These are phyloP conservation scores for Colletotrichum agaves DNA, from an alignment of 2,329 filamentous ascomycete genomes.

Conservation along the genomic window DNA sequence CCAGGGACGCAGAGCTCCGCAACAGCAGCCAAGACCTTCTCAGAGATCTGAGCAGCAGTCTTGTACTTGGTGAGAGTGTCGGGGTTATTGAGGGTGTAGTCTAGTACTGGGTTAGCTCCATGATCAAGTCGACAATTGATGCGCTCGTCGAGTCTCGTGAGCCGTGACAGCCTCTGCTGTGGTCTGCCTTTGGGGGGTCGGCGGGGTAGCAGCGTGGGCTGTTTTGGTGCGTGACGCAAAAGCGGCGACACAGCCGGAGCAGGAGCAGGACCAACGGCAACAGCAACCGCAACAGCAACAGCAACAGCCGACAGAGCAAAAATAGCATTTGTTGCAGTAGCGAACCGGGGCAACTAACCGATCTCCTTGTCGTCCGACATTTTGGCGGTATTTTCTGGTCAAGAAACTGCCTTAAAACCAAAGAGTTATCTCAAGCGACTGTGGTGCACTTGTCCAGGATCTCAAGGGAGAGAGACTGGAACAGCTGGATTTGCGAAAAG, in stretches of 20 bases:
- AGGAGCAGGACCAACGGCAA: background rate
- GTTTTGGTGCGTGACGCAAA: constrained; percentile 42
- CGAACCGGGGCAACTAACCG: constrained; percentile 48
- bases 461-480: constrained; percentile 24
- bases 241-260: background rate
- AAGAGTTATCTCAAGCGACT: constrained; percentile 29
- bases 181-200: constrained; percentile 11
- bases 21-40: constrained; percentile 93
- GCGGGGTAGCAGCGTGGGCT: constrained; percentile 35
- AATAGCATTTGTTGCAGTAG: constrained; percentile 14
- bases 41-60: constrained; percentile 92
- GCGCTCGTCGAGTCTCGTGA: constrained; percentile 14
- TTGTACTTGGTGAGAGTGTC: constrained; percentile 99
- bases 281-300: constrained; percentile 42
- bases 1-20: constrained; percentile 79
- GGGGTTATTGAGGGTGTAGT: constrained; percentile 90
- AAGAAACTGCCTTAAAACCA: constrained; percentile 22
- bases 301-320: constrained; percentile 10
- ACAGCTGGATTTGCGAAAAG: constrained; percentile 31
- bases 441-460: constrained; percentile 35
- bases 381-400: constrained; percentile 44
- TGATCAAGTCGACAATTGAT: background rate
- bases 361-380: constrained; percentile 59
- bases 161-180: constrained; percentile 8
- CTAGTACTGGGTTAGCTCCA: constrained; percentile 54